These are phyloP conservation scores for Picea mariana DNA, from an alignment of 83 land plant genomes.

Conservation along the genomic window DNA sequence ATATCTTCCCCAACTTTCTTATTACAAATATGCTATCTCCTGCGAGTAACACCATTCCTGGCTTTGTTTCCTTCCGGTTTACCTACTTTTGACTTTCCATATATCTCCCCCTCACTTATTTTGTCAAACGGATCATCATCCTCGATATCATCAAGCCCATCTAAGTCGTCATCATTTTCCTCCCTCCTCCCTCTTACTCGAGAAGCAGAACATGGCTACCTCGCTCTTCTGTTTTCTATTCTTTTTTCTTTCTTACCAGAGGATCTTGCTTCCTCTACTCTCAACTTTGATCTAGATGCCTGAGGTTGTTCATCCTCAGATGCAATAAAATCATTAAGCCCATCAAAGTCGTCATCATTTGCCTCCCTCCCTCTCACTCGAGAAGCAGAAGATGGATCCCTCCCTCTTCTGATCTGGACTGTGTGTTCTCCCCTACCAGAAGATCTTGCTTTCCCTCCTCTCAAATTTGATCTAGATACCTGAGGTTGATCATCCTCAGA, in stretches of 20 bases:
- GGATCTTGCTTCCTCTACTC: neutral
- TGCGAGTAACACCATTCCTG: too few species aligned
- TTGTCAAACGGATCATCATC: neutral
- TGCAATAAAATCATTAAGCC: neutral
- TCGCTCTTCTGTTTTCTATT: neutral
- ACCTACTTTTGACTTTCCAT: too few species aligned
- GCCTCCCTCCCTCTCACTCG: neutral
- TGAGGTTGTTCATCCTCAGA: neutral
- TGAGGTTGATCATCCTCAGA: conserved; percentile 8
- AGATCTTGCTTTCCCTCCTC: neutral
- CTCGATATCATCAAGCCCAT: neutral
- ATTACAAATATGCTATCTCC: too few species aligned
- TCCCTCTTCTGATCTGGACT: neutral
- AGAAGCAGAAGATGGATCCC: neutral
- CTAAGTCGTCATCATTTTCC: neutral
- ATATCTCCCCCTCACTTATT: too few species aligned
- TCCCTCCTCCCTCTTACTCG: neutral
- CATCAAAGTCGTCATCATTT: conserved; percentile 1
- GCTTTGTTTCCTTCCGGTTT: too few species aligned
- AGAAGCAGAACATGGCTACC: neutral
- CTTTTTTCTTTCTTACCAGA: too few species aligned
- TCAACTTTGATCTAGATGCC: too few species aligned
- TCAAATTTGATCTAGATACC: neutral
- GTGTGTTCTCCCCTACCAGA: neutral
- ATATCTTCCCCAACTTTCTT: too few species aligned